phyloP scores from a whole-genome alignment of 2,329 filamentous ascomycete species.

The Blastomyces parvus region DNA sequence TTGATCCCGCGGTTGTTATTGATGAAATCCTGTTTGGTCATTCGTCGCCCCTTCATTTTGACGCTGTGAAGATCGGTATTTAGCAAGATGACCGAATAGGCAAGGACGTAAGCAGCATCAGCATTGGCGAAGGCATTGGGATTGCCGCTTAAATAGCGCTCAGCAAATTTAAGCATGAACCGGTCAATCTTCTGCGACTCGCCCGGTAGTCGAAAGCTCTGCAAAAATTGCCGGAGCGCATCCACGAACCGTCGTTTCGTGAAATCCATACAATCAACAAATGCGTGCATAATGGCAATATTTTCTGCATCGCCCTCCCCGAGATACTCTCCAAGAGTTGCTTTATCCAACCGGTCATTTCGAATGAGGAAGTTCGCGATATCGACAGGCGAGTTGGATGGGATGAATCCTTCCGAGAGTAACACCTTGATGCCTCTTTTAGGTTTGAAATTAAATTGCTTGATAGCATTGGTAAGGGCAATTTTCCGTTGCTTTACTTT shows the following conservation, averaged over 20 bases:
- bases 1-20: slow-evolving; percentile 99
- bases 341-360: slow-evolving; percentile 82
- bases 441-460: slow-evolving; percentile 95
- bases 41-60: slow-evolving; percentile 70
- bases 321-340: slow-evolving; percentile 84
- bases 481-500: slow-evolving; percentile 92
- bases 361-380: slow-evolving; percentile 73
- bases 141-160: slow-evolving; percentile 88
- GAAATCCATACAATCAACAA: slow-evolving; percentile 94
- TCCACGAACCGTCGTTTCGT: slow-evolving; percentile 85
- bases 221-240: slow-evolving; percentile 79
- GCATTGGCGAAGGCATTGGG: slow-evolving; percentile 97
- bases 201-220: slow-evolving; percentile 87
- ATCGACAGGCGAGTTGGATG: slow-evolving; percentile 65
- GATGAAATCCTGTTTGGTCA: slow-evolving; percentile 97
- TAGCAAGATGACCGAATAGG: slow-evolving; percentile 92
- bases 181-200: slow-evolving; percentile 99
- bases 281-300: slow-evolving; percentile 96
- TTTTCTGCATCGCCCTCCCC: slow-evolving; percentile 90
- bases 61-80: slow-evolving; percentile 92
- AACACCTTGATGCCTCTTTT: slow-evolving; percentile 84
- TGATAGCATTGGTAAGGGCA: slow-evolving; percentile 76
- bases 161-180: slow-evolving; percentile 98
- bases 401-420: slow-evolving; percentile 76
- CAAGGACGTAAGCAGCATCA: slow-evolving; percentile 90